Evolutionary conservation across 2,329 filamentous ascomycete genomes (phyloP), one percentile per base, ranked within the genome.

Genomic region (Ceratocystis destructans): DNA sequence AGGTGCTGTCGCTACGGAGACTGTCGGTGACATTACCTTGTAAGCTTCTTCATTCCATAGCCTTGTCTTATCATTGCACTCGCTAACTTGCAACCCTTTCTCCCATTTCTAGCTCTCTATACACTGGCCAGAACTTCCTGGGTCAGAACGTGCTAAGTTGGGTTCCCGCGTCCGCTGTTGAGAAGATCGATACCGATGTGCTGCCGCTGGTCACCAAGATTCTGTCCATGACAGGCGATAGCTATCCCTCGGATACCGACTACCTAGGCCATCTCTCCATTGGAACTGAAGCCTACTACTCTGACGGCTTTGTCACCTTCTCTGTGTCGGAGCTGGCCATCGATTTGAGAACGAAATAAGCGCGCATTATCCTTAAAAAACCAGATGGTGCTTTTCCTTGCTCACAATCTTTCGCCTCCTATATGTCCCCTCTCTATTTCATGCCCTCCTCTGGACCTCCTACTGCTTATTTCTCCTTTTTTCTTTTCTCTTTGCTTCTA

Each of bases 261-360:
- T 82, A 81, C 70, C 71, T 83, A 20, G 81, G 80, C 22, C 79
- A 81, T 69, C 73, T 82, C 70, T 75, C 75, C 59, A 79, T 83
- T 69, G 81, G 81, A 25, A 77, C 78, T 15, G 81, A 83, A 71
- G 75, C 79, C 0, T 80, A 79, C 71, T 77, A 73, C 5, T 73
- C 77, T 6, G 66, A 71, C 28, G 70, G 71, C 3, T 77, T 76
- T 48, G 79, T 82, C 63, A 83, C 81, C 1, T 81, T 83, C 69
- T 73, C 73, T 44, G 79, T 80, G 2, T 72, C 75, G 7, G 67
- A 71, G 25, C 69, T 78, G 48, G 72, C 75, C 33, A 74, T 79
- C 69, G 73, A 77, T 53, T 71, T 76, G n/a, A 68, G 70, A 61
- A 69, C 62, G 70, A 76, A 59, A 33, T 59, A 59, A 33, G 53